A percentile compares a stretch with the other conserved stretches of the same genome.
Evolutionary conservation across 352 stramenopile species (phyloP).

Genomic region (Globisporangium ultimum): DNA sequence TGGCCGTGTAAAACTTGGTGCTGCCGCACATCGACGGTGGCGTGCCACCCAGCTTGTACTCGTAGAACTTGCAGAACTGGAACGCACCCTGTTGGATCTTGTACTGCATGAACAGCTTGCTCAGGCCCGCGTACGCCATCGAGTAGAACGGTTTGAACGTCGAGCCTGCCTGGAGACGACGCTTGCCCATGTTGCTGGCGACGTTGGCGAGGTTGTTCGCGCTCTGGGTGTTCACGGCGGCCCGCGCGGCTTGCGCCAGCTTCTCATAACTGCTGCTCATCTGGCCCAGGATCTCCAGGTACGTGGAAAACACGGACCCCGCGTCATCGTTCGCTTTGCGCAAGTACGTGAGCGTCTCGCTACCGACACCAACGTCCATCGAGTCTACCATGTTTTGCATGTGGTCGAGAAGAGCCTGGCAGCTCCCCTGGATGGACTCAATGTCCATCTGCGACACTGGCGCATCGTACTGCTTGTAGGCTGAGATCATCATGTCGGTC

Average conservation of each 20-base stretch:
- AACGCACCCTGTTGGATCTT: conserved; percentile 14
- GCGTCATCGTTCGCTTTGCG: neutral
- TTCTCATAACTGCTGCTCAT: too few species aligned
- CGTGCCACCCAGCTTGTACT: conserved; percentile 14
- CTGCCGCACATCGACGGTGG: conserved; percentile 11
- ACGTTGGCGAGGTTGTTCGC: neutral
- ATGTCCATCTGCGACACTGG: neutral
- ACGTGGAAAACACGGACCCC: neutral
- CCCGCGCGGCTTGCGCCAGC: too few species aligned
- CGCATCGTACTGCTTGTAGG: neutral
- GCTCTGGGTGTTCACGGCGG: too few species aligned
- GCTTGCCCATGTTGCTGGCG: neutral
- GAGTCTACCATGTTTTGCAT: too few species aligned
- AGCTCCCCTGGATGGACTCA: neutral
- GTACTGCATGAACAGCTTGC: conserved; percentile 17
- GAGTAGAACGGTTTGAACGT: conserved; percentile 16
- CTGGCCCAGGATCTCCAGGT: too few species aligned
- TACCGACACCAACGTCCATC: too few species aligned
- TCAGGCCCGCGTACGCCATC: conserved; percentile 12
- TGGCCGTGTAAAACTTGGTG: conserved; percentile 1
- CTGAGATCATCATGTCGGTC: neutral
- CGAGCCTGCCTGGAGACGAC: neutral
- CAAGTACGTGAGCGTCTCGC: too few species aligned
- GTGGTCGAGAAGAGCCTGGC: too few species aligned
- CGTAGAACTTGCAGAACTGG: conserved; percentile 20